phyloP scores from a whole-genome alignment of 225 moss, liverwort and hornwort genomes.

The Anthoceros angustus region DNA sequence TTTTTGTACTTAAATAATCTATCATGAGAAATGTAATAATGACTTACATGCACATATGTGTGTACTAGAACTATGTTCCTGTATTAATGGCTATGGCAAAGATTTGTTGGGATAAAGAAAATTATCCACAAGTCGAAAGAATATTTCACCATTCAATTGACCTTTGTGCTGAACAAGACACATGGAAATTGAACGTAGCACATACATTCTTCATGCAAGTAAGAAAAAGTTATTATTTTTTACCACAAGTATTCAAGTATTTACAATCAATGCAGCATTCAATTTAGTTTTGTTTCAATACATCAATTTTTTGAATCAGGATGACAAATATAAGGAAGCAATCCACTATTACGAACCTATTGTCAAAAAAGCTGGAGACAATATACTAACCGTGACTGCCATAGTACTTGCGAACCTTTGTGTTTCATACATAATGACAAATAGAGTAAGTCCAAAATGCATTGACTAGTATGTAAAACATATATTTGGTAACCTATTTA shows the following conservation, averaged over 20 bases:
- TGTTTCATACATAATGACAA: constrained; percentile 79
- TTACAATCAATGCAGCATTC: not conserved
- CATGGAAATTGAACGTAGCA: constrained; percentile 92
- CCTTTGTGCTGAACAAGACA: constrained; percentile 39
- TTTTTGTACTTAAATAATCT: not conserved
- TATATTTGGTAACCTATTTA: not conserved
- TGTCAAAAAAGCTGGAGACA: constrained; percentile 35
- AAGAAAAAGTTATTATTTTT: not conserved
- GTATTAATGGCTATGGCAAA: constrained; percentile 91
- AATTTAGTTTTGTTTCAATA: not conserved
- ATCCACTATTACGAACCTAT: constrained; percentile 82
- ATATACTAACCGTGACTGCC: constrained; percentile 39
- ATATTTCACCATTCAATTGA: constrained; percentile 59
- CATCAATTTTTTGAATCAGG: constrained; percentile 17
- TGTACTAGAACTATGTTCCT: constrained; percentile 39
- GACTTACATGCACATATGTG: not conserved
- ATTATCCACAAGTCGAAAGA: constrained; percentile 54
- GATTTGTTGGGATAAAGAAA: constrained; percentile 93
- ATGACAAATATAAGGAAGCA: constrained; percentile 69
- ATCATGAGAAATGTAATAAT: not conserved
- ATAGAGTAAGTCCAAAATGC: constrained; percentile 21
- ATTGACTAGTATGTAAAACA: not conserved
- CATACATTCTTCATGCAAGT: constrained; percentile 87
- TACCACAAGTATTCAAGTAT: not conserved
- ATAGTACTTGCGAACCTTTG: constrained; percentile 88